Conservation (phyloP, 176 grass and related monocot species). For the Elymus sibiricus region DNA sequence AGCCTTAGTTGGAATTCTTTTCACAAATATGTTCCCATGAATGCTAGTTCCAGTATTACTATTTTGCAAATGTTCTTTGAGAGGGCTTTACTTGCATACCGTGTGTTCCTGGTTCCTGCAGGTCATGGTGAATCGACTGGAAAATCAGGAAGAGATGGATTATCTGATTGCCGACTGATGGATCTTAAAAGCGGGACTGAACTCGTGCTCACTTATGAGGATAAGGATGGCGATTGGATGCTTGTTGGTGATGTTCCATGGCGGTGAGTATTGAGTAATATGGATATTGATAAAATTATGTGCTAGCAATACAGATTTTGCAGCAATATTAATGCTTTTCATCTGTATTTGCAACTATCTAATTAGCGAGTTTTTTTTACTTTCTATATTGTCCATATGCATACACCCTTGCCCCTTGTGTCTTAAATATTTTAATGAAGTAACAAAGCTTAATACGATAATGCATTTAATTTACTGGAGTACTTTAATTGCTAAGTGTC, state of each 20-base stretch:
- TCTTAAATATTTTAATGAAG: neutral
- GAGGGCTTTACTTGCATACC: conserved; percentile 22
- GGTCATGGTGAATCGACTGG: conserved; percentile 52
- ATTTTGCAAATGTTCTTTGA: conserved; percentile 15
- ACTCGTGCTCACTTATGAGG: conserved; percentile 79
- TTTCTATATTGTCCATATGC: neutral
- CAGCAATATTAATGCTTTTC: neutral
- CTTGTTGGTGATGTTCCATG: conserved; percentile 90
- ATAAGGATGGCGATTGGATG: conserved; percentile 89
- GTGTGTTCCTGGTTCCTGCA: conserved; percentile 11
- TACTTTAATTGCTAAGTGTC: neutral
- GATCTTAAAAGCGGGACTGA: conserved; percentile 63
- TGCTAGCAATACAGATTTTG: neutral
- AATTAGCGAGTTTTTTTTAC: neutral
- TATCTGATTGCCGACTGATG: conserved; percentile 39
- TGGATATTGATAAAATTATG: conserved; percentile 6
- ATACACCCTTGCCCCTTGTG: neutral
- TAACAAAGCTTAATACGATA: neutral
- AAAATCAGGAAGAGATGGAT: conserved; percentile 38
- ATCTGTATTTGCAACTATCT: neutral
- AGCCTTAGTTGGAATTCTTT: neutral
- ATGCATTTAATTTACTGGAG: neutral
- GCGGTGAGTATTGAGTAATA: conserved; percentile 46
- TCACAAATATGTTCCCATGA: neutral
- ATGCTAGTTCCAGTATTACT: neutral